Base-by-base conservation (phyloP, 139 green algal species). In the Chlorella vulgaris region DNA sequence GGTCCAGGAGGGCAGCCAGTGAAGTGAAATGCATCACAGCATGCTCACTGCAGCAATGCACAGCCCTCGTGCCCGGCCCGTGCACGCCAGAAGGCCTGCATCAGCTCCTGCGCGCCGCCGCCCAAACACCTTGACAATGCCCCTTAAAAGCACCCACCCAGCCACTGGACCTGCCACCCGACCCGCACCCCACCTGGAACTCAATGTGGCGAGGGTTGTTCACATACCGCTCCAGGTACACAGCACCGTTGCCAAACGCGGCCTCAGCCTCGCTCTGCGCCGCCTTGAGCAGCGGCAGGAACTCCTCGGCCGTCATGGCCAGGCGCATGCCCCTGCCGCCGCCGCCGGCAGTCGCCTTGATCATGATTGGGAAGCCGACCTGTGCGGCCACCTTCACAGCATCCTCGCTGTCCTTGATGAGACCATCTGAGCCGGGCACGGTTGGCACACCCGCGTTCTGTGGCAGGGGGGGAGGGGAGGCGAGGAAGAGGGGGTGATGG, bases 181-280 rank as follows among this genome's bases (percentile, higher is more conserved):
- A n/a, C n/a, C n/a, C n/a, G n/a, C n/a, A n/a, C n/a, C 83, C 1
- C 40, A 98, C 94, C 94, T 98, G 93, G 91, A 99, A 98, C 90
- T 99, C 96, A 67, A 99, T 98, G 90, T 99, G 96, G 73, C 96
- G 91, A 0, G 96, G 96, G 90, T 98, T 95, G 47, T 91, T 76
- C 29, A 99, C 89, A 78, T 89, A 96, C 13, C 94, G 88, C 92
- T 99, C 96, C 63, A 99, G 95, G 90, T 99, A 99, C 18, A 97
- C 91, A 35, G 87, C 90, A 42, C 92, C 93, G 86, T 99, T 99
- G 84, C 96, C 96, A 76, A 99, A 99, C 13, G 96, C 96, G 43
- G 95, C 95, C 83, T 97, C 91, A 24, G 96, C 96, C 87, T 99
- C 96, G 67, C 87, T 60, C 84, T 95, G 89, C 31, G 96, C 96